phyloP scores from a whole-genome alignment of 2,329 filamentous ascomycete species.

The Fusarium mangiferae region DNA sequence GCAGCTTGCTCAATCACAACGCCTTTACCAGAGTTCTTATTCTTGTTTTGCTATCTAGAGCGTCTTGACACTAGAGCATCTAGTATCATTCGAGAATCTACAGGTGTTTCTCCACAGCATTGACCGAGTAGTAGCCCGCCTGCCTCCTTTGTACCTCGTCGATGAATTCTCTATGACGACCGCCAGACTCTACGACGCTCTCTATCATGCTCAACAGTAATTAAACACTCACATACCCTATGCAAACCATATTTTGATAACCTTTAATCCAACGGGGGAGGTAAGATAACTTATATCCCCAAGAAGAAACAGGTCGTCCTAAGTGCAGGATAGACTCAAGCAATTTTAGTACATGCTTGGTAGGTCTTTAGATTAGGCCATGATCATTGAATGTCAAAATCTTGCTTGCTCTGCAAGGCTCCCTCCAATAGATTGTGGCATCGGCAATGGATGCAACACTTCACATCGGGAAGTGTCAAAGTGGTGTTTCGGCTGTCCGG shows the following conservation, averaged over 20 bases:
- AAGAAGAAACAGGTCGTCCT: too few relatives aligned
- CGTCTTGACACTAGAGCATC: accelerated
- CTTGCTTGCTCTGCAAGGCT: accelerated
- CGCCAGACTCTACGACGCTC: not conserved
- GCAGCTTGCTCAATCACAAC: not conserved
- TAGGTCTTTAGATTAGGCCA: not conserved
- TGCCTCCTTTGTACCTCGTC: accelerated
- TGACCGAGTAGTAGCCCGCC: accelerated
- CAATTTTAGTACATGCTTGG: not conserved
- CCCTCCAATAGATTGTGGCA: accelerated
- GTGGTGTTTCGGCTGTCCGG: not conserved
- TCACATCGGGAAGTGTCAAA: not conserved
- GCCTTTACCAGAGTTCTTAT: not conserved
- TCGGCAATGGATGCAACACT: accelerated
- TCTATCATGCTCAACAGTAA: not conserved
- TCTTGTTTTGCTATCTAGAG: not conserved
- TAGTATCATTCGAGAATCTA: accelerated
- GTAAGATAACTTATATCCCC: not conserved
- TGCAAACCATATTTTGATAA: accelerated
- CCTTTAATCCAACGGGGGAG: accelerated
- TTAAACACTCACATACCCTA: accelerated
- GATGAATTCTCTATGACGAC: too few relatives aligned
- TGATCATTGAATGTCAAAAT: accelerated
- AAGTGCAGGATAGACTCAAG: not conserved
- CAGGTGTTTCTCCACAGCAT: accelerated